Evolutionary conservation across 1,284 basidiomycete genomes (phyloP).

Genomic region (Ustilago sp.): DNA sequence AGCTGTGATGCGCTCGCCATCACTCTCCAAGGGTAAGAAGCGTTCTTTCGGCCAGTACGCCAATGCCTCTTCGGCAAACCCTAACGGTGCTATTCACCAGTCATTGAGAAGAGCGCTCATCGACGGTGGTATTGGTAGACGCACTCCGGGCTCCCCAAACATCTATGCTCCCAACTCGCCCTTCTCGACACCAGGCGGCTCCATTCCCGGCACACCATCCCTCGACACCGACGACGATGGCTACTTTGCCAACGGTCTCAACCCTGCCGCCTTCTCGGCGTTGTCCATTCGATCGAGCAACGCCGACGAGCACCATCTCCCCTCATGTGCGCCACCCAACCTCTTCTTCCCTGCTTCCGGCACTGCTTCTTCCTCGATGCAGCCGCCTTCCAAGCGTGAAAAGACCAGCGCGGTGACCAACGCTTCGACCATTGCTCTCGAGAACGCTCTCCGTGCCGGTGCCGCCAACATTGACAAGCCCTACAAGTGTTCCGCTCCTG

Average conservation of each 20-base stretch:
- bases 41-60: constrained; percentile 64
- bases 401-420: constrained; percentile 46
- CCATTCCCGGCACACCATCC: constrained; percentile 64
- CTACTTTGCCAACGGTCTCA: constrained; percentile 58
- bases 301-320: constrained; percentile 62
- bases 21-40: constrained; percentile 64
- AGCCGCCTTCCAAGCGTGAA: constrained; percentile 64
- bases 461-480: constrained; percentile 76
- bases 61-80: constrained; percentile 36
- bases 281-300: constrained; percentile 60
- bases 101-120: constrained; percentile 67
- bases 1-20: constrained; percentile 60
- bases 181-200: constrained; percentile 67
- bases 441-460: constrained; percentile 36
- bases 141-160: constrained; percentile 52
- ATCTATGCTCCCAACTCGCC: constrained; percentile 67
- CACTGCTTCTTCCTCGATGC: constrained; percentile 37
- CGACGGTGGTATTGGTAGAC: constrained; percentile 64
- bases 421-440: constrained; percentile 38
- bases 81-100: constrained; percentile 52
- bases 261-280: constrained; percentile 64
- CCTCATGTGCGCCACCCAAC: constrained; percentile 69
- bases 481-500: constrained; percentile 94
- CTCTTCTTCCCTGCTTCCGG: constrained; percentile 69
- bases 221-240: constrained; percentile 60